Evolutionary conservation across 225 moss, liverwort and hornwort genomes (phyloP).

Genomic region (Physcomitrium patens): DNA sequence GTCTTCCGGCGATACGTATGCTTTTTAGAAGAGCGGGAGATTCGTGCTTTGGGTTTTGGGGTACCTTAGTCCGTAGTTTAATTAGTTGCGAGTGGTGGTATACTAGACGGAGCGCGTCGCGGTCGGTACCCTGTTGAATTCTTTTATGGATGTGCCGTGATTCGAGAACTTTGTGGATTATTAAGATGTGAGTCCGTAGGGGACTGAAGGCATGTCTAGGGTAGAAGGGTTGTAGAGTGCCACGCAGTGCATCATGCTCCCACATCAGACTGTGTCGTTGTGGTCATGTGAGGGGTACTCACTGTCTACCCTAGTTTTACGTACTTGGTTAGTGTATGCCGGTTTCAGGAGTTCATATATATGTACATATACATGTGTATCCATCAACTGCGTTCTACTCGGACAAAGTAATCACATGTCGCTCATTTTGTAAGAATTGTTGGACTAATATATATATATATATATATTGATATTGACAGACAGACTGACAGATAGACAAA

Average conservation of each 20-base stretch:
- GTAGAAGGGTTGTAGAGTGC: neutral
- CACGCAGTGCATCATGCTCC: neutral
- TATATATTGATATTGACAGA: too few species aligned
- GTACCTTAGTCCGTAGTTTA: neutral
- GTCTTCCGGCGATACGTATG: neutral
- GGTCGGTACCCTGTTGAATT: neutral
- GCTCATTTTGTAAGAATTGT: too few species aligned
- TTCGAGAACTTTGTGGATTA: neutral
- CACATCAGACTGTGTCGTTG: slow-evolving; percentile 7
- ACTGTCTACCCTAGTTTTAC: slow-evolving; percentile 18
- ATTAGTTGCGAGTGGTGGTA: neutral
- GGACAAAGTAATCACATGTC: neutral
- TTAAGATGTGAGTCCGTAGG: neutral
- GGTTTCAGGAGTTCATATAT: neutral
- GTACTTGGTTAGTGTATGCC: neutral
- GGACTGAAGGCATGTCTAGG: neutral
- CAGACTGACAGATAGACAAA: too few species aligned
- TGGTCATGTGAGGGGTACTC: neutral
- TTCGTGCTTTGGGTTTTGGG: slow-evolving; percentile 7
- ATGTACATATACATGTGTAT: neutral
- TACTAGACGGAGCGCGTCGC: neutral
- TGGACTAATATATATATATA: too few species aligned
- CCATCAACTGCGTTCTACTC: neutral
- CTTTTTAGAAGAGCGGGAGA: neutral
- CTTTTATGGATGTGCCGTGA: slow-evolving; percentile 1